Evolutionary conservation across 768 basidiomycete species (phyloP).

Genomic region (Cyathus striatus): DNA sequence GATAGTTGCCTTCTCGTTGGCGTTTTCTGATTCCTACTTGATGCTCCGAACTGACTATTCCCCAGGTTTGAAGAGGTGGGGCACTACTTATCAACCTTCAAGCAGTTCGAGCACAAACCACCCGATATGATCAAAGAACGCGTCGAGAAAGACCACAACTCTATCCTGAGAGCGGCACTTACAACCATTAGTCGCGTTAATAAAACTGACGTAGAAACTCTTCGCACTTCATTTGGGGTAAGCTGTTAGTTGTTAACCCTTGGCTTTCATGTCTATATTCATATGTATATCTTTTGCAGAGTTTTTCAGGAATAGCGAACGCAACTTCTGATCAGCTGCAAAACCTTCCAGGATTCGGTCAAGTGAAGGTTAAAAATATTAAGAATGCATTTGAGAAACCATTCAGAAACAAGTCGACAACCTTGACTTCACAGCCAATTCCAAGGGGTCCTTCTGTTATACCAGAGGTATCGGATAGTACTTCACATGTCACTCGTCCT

Average conservation of each 20-base stretch:
- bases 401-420: conserved; percentile 66
- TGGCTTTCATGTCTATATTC: no score
- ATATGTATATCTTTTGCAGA: conserved; percentile 56
- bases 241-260: conserved; percentile 25
- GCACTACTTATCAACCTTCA: conserved; percentile 85
- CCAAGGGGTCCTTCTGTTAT: no score
- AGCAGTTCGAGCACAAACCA: conserved; percentile 90
- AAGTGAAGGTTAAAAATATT: conserved; percentile 87
- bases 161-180: conserved; percentile 75
- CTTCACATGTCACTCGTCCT: conserved; percentile 1
- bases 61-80: conserved; percentile 85
- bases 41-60: conserved; percentile 4
- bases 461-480: not conserved
- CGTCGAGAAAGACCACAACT: conserved; percentile 81
- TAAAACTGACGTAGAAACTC: conserved; percentile 94
- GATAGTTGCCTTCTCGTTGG: conserved; percentile 88
- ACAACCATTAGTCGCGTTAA: conserved; percentile 93
- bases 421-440: conserved; percentile 26
- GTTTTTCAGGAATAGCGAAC: conserved; percentile 75
- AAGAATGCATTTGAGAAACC: conserved; percentile 90
- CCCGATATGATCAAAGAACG: conserved; percentile 95
- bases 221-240: conserved; percentile 90
- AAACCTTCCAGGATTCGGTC: conserved; percentile 88
- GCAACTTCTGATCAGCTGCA: conserved; percentile 72
- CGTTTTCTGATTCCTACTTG: conserved; percentile 4